Conservation (phyloP, 306 rosid genomes). For the Cucurbita moschata region DNA sequence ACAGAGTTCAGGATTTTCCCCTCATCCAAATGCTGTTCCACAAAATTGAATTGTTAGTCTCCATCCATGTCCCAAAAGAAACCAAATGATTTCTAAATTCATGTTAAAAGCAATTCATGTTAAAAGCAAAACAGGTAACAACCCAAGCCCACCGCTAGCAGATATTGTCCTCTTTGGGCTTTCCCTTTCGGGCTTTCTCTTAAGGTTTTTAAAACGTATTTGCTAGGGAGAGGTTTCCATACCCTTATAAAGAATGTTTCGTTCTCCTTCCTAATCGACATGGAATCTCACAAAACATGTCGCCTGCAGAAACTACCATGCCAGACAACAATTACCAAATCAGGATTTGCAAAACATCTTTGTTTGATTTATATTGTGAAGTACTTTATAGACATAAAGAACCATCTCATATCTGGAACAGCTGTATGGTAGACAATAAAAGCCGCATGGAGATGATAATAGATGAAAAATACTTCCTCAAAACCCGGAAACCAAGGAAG, state of each 20-base stretch:
- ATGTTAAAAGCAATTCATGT: not conserved
- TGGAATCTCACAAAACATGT: not conserved
- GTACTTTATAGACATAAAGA: not conserved
- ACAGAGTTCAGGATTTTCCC: constrained; percentile 37
- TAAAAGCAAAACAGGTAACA: not conserved
- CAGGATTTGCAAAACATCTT: not conserved
- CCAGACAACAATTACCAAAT: not conserved
- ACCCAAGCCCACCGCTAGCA: too few species aligned
- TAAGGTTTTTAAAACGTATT: too few species aligned
- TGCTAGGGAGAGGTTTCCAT: too few species aligned
- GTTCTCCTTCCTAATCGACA: too few species aligned
- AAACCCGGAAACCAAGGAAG: not conserved
- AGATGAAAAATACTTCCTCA: not conserved
- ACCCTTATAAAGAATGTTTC: too few species aligned
- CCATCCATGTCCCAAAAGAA: constrained; percentile 2
- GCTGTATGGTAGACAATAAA: too few species aligned
- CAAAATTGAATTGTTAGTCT: constrained; percentile 30
- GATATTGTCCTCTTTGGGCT: too few species aligned
- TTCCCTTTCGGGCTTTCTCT: too few species aligned
- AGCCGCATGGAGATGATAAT: not conserved
- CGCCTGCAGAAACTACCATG: not conserved
- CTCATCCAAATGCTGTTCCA: constrained; percentile 80
- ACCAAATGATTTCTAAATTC: not conserved
- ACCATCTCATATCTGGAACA: not conserved
- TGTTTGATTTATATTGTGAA: not conserved